phyloP scores from a whole-genome alignment of 2,329 filamentous ascomycete genomes.

The Aspergillus costaricaensis region DNA sequence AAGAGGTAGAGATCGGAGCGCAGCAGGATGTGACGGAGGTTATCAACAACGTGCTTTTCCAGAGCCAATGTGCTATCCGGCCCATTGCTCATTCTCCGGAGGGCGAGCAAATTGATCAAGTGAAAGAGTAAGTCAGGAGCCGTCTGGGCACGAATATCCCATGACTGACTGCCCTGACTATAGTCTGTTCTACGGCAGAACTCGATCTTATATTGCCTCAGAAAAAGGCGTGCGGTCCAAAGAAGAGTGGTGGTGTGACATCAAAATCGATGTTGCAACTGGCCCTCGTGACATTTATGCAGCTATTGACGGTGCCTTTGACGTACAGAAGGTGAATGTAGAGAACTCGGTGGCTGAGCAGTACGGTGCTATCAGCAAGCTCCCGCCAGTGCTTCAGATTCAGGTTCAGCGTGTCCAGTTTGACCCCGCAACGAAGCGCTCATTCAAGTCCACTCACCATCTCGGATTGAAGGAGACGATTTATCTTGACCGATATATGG shows the following conservation, averaged over 20 bases:
- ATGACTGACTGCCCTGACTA: not conserved
- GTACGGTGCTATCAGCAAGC: constrained; percentile 71
- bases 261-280: constrained; percentile 60
- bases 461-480: constrained; percentile 78
- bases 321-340: constrained; percentile 72
- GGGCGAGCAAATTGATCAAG: constrained; percentile 77
- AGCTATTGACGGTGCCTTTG: constrained; percentile 82
- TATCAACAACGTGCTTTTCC: constrained; percentile 86
- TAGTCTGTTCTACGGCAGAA: constrained; percentile 55
- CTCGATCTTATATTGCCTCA: constrained; percentile 49
- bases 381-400: constrained; percentile 85
- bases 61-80: constrained; percentile 84
- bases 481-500: constrained; percentile 86
- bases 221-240: constrained; percentile 50
- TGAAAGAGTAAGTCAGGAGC: constrained; percentile 60
- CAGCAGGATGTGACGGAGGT: constrained; percentile 98
- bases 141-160: not conserved
- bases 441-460: constrained; percentile 73
- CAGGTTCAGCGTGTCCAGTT: constrained; percentile 82
- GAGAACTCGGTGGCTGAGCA: constrained; percentile 61
- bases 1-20: constrained; percentile 61
- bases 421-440: constrained; percentile 60
- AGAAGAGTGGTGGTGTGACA: constrained; percentile 63
- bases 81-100: constrained; percentile 65
- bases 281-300: constrained; percentile 72